A percentile compares a stretch with the other conserved stretches of the same genome.
Evolutionary conservation across 2,329 filamentous ascomycete genomes (phyloP).

Genomic region (Ceratocystis diversiconidia): DNA sequence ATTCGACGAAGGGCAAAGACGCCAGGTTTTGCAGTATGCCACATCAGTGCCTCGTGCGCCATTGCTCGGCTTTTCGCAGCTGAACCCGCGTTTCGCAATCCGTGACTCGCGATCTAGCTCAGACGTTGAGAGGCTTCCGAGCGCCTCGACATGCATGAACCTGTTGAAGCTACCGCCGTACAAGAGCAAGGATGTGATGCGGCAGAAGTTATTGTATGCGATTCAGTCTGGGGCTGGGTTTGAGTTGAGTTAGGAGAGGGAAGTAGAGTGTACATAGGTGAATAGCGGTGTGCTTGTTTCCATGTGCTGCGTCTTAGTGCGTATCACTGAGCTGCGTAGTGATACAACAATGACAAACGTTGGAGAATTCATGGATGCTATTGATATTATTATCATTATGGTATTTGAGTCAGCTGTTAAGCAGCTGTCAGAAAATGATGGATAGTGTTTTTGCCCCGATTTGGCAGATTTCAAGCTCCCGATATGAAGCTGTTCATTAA

Average conservation of each 20-base stretch:
- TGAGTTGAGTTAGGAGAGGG: constrained; percentile 47
- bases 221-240: constrained; percentile 85
- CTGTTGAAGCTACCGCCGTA: constrained; percentile 84
- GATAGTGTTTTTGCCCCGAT: too few relatives aligned
- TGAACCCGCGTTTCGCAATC: constrained; percentile 80
- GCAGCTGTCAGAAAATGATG: too few relatives aligned
- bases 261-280: not conserved
- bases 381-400: too few relatives aligned
- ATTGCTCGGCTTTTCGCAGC: constrained; percentile 70
- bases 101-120: constrained; percentile 48
- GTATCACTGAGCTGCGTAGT: too few relatives aligned
- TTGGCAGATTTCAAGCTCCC: not conserved
- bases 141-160: constrained; percentile 92
- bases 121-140: constrained; percentile 63
- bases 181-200: constrained; percentile 46
- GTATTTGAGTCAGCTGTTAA: too few relatives aligned
- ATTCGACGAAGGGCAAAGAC: constrained; percentile 60
- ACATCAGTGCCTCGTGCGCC: constrained; percentile 86
- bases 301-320: too few relatives aligned
- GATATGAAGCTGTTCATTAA: too few relatives aligned
- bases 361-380: not conserved
- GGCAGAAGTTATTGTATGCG: constrained; percentile 75
- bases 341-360: not conserved
- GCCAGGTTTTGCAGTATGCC: constrained; percentile 87
- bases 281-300: too few relatives aligned